Base-by-base conservation (phyloP, 129 eudicot genomes). In the Flaveria trinervia region DNA sequence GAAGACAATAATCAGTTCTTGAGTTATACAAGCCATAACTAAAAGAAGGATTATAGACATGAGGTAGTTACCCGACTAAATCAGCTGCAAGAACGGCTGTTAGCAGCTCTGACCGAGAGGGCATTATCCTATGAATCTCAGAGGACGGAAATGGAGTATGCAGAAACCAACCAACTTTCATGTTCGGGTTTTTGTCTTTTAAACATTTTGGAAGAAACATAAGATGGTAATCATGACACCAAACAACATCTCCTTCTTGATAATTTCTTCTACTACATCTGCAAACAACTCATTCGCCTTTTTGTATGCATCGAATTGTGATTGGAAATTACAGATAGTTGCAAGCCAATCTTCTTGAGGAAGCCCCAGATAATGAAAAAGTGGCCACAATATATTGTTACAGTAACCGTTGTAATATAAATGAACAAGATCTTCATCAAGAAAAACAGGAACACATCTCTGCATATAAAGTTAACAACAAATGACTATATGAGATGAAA, bases 61-160 rank as follows among this genome's bases (percentile, higher is more conserved):
- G 33, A 11, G 41, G 60, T 65, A 4, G 61, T 44, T 65, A 92
- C 97, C 96, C 96, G 61, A 92, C 92, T 79, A 92, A 68, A 86
- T 92, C 96, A 76, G 96, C 96, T 39, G 96, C 93, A 70, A 92
- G 91, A 83, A 92, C 96, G 25, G 97, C 82, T 84, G 86, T 79
- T 60, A 92, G 83, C 44, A 92, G 84, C 73, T 92, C 96, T 7
- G 97, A 89, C 50, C 97, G 72, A n/a, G 96, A 89, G 10, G 97
- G 92, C 78, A 88, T 72, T 52, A 88, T 87, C 80, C 92, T 65
- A 74, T 87, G 91, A 55, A 92, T 87, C 77, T 89, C 97, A 33
- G 97, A 92, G 54, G 96, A 92, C 44, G 96, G 97, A 68, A 92
- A 92, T 16, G 93, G 97, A 48, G 97, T 92, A 82, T 92, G 97